These are phyloP conservation scores for Backusella morwellensis DNA, from an alignment of 192 early-diverging fungal species.

Conservation along the genomic window DNA sequence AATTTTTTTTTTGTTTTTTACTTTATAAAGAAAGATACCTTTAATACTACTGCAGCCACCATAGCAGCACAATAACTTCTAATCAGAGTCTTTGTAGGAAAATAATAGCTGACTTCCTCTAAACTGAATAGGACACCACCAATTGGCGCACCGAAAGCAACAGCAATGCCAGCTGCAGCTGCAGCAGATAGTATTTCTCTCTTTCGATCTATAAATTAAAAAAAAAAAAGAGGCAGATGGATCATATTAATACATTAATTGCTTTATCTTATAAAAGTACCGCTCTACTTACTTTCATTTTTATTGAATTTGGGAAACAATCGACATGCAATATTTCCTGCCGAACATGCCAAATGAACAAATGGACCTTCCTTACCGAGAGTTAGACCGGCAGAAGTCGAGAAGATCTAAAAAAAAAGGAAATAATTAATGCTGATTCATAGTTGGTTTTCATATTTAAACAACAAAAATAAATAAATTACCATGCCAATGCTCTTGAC, in stretches of 20 bases:
- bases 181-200: conserved; percentile 93
- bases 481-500: conserved; percentile 91
- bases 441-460: neutral
- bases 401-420: conserved; percentile 51
- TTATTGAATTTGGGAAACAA: conserved; percentile 89
- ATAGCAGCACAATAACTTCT: conserved; percentile 93
- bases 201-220: conserved; percentile 59
- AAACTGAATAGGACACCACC: conserved; percentile 93
- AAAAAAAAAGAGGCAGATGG: neutral
- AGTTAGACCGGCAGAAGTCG: conserved; percentile 80
- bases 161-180: conserved; percentile 88
- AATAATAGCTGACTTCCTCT: conserved; percentile 91
- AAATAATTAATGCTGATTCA: neutral
- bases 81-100: conserved; percentile 93
- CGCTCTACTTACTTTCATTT: conserved; percentile 68
- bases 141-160: conserved; percentile 96
- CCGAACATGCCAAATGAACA: conserved; percentile 87
- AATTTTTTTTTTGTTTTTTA: neutral
- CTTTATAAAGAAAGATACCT: conserved; percentile 39
- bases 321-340: conserved; percentile 82
- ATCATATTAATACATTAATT: neutral
- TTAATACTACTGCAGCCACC: conserved; percentile 83
- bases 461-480: neutral
- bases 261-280: neutral
- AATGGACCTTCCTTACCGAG: conserved; percentile 94